Percentiles rank a stretch among this genome's conserved stretches.
phyloP scores from a whole-genome alignment of 2,329 filamentous ascomycete species.

The Aspergillus felis region DNA sequence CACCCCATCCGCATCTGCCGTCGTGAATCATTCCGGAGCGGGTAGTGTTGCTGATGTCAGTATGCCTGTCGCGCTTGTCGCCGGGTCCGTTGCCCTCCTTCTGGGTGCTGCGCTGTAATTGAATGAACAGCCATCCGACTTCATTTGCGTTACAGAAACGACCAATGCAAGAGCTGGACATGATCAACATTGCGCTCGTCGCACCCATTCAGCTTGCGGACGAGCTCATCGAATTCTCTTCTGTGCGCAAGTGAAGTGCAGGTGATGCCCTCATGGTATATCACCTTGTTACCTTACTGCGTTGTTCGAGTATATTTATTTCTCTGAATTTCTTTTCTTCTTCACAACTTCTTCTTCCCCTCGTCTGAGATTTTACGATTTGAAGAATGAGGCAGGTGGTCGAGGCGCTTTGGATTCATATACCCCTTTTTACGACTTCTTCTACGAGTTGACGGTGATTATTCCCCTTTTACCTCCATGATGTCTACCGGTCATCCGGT shows the following conservation, averaged over 20 bases:
- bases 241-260: background rate
- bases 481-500: slow-evolving; percentile 1
- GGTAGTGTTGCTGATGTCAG: slow-evolving; percentile 16
- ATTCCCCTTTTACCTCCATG: slow-evolving; percentile 5
- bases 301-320: slow-evolving; percentile 6
- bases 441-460: slow-evolving; percentile 31
- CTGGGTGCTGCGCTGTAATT: slow-evolving; percentile 20
- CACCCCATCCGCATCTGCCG: slow-evolving; percentile 17
- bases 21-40: slow-evolving; percentile 13
- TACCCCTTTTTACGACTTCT: slow-evolving; percentile 21
- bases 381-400: slow-evolving; percentile 4
- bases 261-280: background rate
- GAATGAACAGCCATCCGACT: background rate
- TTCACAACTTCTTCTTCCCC: slow-evolving; percentile 15
- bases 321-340: slow-evolving; percentile 16
- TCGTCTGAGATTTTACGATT: background rate
- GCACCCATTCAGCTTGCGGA: background rate
- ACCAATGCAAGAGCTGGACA: background rate
- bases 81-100: slow-evolving; percentile 36
- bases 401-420: slow-evolving; percentile 20
- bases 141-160: background rate
- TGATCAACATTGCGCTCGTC: background rate
- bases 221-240: background rate
- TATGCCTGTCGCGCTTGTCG: slow-evolving; percentile 31
- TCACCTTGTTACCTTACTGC: slow-evolving; percentile 16